Conservation (phyloP, 805 yeast species). For the Maudiozyma saulgeensis region DNA sequence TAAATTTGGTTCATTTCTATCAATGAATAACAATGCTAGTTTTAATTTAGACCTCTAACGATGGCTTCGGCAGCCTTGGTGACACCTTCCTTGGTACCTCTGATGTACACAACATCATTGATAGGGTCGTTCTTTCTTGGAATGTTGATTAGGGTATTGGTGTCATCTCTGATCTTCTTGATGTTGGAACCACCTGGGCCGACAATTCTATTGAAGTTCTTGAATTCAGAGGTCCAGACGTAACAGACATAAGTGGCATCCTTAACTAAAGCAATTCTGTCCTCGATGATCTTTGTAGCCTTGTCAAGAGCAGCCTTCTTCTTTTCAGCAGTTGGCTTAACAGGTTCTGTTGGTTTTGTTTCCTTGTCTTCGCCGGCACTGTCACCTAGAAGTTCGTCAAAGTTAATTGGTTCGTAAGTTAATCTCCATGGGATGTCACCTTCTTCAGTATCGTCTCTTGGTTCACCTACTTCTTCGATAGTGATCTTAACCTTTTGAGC, state of each 20-base stretch:
- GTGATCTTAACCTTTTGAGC: constrained; percentile 39
- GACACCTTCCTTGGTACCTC: constrained; percentile 51
- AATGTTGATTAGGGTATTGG: constrained; percentile 50
- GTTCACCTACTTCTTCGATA: constrained; percentile 29
- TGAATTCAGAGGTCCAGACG: constrained; percentile 47
- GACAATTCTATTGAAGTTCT: constrained; percentile 50
- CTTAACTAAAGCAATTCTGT: constrained; percentile 39
- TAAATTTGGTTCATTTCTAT: not conserved
- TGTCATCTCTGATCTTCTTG: constrained; percentile 47
- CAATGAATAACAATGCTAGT: not conserved
- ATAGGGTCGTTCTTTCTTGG: constrained; percentile 50
- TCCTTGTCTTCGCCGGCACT: constrained; percentile 40
- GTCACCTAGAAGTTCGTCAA: constrained; percentile 20
- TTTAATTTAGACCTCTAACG: constrained; percentile 19
- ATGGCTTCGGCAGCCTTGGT: constrained; percentile 38
- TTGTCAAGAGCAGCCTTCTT: constrained; percentile 38
- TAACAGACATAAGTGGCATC: constrained; percentile 45
- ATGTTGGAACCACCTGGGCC: constrained; percentile 72
- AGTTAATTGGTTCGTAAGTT: constrained; percentile 31
- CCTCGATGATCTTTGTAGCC: constrained; percentile 34
- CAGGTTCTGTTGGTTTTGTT: constrained; percentile 31
- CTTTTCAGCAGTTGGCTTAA: constrained; percentile 29
- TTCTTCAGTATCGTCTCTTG: constrained; percentile 17
- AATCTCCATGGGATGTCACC: constrained; percentile 58
- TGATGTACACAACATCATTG: constrained; percentile 45